phyloP scores from a whole-genome alignment of 2,329 filamentous ascomycete species.

The Fusarium coicis region DNA sequence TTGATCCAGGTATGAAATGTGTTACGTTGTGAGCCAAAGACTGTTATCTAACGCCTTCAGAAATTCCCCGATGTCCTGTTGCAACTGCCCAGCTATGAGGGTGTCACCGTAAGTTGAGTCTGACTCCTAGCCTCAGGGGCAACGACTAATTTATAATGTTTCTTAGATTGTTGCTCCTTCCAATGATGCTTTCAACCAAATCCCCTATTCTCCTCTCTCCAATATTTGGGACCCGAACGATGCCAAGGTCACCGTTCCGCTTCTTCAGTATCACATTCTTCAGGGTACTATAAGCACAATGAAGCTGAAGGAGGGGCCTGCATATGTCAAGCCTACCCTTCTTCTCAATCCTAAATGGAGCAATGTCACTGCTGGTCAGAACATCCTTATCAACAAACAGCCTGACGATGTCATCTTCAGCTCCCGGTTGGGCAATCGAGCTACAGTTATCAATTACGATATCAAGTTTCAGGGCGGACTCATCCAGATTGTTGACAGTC shows the following conservation, averaged over 20 bases:
- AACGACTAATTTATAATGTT: not conserved
- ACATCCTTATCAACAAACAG: conserved; percentile 58
- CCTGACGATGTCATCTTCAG: conserved; percentile 59
- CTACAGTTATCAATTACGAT: conserved; percentile 55
- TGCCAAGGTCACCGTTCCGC: conserved; percentile 55
- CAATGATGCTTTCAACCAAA: conserved; percentile 66
- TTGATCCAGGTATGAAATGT: conserved; percentile 53
- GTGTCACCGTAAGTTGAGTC: conserved; percentile 54
- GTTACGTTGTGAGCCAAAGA: not conserved
- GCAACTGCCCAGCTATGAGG: conserved; percentile 55
- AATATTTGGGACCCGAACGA: conserved; percentile 59
- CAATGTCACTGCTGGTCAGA: conserved; percentile 62
- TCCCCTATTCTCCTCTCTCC: conserved; percentile 62
- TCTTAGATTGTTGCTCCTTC: conserved; percentile 65
- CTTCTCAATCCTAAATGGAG: conserved; percentile 55
- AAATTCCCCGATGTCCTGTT: conserved; percentile 59
- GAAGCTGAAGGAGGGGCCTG: conserved; percentile 50
- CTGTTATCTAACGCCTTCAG: conserved; percentile 39
- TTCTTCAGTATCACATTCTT: conserved; percentile 72
- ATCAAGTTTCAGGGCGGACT: conserved; percentile 60
- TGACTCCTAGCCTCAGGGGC: not conserved
- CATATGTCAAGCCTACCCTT: conserved; percentile 56
- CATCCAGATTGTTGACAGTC: conserved; percentile 63
- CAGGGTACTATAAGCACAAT: conserved; percentile 58
- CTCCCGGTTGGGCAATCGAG: conserved; percentile 59